Evolutionary conservation across 208 protist genomes (phyloP).

Genomic region (Acanthamoeba divionensis): DNA sequence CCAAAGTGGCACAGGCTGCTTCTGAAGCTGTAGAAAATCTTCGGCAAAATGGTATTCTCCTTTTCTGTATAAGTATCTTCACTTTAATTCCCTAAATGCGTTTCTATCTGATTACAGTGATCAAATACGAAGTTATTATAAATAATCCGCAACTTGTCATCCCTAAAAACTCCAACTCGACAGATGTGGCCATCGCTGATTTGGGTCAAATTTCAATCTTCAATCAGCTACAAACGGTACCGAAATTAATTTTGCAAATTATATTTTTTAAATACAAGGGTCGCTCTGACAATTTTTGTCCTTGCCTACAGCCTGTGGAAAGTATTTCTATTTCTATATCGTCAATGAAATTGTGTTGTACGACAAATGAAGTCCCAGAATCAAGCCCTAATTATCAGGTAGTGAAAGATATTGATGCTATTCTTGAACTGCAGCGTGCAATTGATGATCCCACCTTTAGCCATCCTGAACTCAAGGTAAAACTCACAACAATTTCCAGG

Average conservation of each 20-base stretch:
- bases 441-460: not conserved
- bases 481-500: not conserved
- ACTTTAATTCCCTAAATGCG: not conserved
- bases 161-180: not conserved
- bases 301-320: not conserved
- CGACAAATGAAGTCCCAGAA: not conserved
- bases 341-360: conserved; percentile 26
- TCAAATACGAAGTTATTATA: conserved; percentile 24
- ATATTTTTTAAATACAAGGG: not conserved
- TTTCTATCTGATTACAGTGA: not conserved
- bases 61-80: not conserved
- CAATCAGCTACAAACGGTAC: conserved; percentile 11
- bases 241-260: not conserved
- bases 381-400: not conserved
- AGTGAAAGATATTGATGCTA: conserved; percentile 37
- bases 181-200: not conserved
- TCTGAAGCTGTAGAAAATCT: conserved; percentile 18
- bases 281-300: not conserved
- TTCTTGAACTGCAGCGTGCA: conserved; percentile 1
- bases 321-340: conserved; percentile 28
- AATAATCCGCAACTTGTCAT: conserved; percentile 15
- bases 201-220: conserved; percentile 41
- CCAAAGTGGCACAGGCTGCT: conserved; percentile 15
- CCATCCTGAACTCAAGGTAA: conserved; percentile 1
- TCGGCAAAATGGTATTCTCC: not conserved